These are phyloP conservation scores for Sugiyamaella xylanicola DNA, from an alignment of 1,139 yeast species.

Conservation along the genomic window DNA sequence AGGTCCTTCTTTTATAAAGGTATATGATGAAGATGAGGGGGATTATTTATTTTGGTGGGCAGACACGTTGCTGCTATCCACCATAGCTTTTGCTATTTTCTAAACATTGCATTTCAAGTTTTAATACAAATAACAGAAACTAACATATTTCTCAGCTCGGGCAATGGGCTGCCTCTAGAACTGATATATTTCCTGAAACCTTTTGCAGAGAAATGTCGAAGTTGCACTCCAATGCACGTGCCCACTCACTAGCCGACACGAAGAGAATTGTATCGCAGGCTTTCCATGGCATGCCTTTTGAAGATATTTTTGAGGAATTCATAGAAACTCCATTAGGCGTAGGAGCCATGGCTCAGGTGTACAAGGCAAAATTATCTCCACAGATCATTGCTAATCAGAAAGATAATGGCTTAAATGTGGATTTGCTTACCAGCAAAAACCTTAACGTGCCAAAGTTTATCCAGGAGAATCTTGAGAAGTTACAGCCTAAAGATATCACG, in stretches of 20 bases:
- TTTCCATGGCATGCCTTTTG: constrained; percentile 61
- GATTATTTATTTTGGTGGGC: constrained; percentile 25
- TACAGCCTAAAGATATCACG: constrained; percentile 27
- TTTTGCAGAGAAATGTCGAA: constrained; percentile 76
- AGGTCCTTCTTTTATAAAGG: constrained; percentile 91
- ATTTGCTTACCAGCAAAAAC: not conserved
- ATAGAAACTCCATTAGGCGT: constrained; percentile 79
- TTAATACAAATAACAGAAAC: not conserved
- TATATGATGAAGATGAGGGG: constrained; percentile 26
- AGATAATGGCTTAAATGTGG: not conserved
- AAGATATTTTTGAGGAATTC: constrained; percentile 82
- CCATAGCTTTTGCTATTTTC: constrained; percentile 11
- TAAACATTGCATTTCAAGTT: not conserved
- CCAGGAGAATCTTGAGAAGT: constrained; percentile 19
- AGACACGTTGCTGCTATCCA: constrained; percentile 3
- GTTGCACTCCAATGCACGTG: constrained; percentile 79
- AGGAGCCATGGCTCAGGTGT: constrained; percentile 97
- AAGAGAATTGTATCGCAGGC: constrained; percentile 59
- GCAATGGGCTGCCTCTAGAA: constrained; percentile 99
- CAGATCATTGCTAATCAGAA: constrained; percentile 19
- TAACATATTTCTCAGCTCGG: constrained; percentile 53
- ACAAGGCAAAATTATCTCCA: constrained; percentile 61
- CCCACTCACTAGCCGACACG: constrained; percentile 69
- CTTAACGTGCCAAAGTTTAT: constrained; percentile 13
- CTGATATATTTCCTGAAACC: constrained; percentile 83